A percentile compares a stretch with the other conserved stretches of the same genome.
Conservation (phyloP, 305 asterid genomes). For the Rubia balearica region DNA sequence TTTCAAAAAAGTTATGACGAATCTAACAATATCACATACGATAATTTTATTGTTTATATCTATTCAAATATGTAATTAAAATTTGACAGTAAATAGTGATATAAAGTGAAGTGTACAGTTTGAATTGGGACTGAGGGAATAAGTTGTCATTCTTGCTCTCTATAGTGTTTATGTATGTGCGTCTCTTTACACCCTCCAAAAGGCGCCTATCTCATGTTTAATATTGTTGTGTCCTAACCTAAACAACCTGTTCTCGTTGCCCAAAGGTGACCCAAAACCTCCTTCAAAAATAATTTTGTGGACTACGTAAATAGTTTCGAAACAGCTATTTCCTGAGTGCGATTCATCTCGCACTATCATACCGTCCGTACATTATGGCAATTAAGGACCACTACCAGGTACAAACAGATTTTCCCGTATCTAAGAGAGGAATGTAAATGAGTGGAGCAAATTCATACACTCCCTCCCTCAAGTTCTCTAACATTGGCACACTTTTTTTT, state of each 20-base stretch:
- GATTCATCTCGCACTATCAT: constrained; percentile 5
- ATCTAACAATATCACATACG: no score
- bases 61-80: no score
- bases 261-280: constrained; percentile 20
- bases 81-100: no score
- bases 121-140: no score
- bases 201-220: constrained; percentile 20
- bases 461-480: no score
- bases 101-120: no score
- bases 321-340: neutral
- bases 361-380: neutral
- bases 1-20: no score
- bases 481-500: no score
- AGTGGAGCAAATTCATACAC: no score
- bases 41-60: no score
- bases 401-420: neutral
- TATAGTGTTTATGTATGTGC: neutral
- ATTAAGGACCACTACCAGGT: neutral
- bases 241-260: constrained; percentile 25
- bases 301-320: neutral
- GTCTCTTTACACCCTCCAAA: constrained; percentile 32
- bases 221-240: constrained; percentile 8
- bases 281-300: neutral
- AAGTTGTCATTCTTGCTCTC: no score
- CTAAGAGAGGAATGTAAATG: neutral